Conservation (phyloP, 2,329 filamentous ascomycete genomes). For the Mariannaea elegans region DNA sequence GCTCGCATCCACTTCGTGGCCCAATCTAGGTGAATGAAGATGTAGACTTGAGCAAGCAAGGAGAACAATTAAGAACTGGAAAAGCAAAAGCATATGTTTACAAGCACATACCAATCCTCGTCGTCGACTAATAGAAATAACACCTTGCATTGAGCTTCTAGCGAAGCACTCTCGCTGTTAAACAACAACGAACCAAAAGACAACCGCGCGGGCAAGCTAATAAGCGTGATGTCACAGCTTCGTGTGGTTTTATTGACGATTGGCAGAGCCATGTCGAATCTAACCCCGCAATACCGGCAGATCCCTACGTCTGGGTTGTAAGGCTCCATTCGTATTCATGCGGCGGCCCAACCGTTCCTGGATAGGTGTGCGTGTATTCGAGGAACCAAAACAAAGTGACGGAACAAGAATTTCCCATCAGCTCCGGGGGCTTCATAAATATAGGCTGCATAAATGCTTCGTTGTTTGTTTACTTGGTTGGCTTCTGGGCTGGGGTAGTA, state of each 20-base stretch:
- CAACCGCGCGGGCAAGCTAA: not conserved
- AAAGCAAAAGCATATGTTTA: no score
- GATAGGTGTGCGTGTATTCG: not conserved
- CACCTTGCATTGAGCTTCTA: no score
- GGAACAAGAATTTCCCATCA: not conserved
- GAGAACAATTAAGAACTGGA: no score
- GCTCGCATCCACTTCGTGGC: no score
- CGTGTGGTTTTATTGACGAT: not conserved
- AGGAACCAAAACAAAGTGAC: not conserved
- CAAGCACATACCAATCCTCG: no score
- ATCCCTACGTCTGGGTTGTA: constrained; percentile 1
- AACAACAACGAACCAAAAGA: no score
- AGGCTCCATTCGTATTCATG: constrained; percentile 18
- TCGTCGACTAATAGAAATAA: no score
- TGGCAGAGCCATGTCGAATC: not conserved
- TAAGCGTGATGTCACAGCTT: not conserved
- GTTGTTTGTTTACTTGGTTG: not conserved
- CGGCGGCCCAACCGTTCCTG: constrained; percentile 9
- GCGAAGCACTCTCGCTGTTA: no score
- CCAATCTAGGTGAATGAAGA: no score
- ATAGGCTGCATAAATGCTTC: not conserved
- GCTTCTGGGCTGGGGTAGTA: not conserved
- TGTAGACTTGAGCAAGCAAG: no score
- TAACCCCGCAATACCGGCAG: constrained; percentile 11
- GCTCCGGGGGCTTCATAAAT: not conserved